These are phyloP conservation scores for Chiua virens DNA, from an alignment of 768 basidiomycete genomes.

Conservation along the genomic window DNA sequence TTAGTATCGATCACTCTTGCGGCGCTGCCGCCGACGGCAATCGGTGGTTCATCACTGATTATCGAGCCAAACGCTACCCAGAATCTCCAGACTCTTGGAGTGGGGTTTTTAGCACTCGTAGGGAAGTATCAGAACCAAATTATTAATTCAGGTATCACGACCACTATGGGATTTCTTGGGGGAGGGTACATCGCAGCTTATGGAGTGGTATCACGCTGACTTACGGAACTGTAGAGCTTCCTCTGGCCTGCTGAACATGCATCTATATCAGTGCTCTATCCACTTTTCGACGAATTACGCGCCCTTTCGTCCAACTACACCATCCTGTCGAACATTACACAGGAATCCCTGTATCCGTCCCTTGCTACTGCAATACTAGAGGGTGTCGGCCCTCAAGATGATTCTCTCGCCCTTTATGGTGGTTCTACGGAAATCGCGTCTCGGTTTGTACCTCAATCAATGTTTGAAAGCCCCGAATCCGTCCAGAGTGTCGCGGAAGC, in stretches of 20 bases:
- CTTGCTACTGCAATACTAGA: constrained; percentile 4
- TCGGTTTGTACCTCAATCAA: constrained; percentile 18
- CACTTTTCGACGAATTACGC: constrained; percentile 9
- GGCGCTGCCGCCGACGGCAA: constrained; percentile 1
- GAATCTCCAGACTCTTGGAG: constrained; percentile 2
- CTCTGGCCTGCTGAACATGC: constrained; percentile 5
- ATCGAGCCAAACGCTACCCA: constrained; percentile 8
- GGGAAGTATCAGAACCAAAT: constrained; percentile 17
- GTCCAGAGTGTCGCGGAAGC: constrained; percentile 12
- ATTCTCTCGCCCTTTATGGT: neutral
- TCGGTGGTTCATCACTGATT: constrained; percentile 5
- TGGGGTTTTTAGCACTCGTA: constrained; percentile 12
- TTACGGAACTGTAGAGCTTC: neutral
- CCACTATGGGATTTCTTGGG: neutral
- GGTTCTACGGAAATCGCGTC: constrained; percentile 3
- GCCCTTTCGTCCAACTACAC: constrained; percentile 10
- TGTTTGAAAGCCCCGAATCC: constrained; percentile 3
- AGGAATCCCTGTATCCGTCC: constrained; percentile 5
- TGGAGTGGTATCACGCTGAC: neutral
- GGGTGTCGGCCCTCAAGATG: constrained; percentile 4
- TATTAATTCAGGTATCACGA: constrained; percentile 9
- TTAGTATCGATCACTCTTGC: constrained; percentile 15
- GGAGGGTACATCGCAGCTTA: neutral
- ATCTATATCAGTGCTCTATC: constrained; percentile 8
- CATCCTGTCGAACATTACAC: constrained; percentile 10